Evolutionary conservation across 352 stramenopile genomes (phyloP), one percentile per base, ranked within the genome.

Genomic region (Globisporangium cystogenes): DNA sequence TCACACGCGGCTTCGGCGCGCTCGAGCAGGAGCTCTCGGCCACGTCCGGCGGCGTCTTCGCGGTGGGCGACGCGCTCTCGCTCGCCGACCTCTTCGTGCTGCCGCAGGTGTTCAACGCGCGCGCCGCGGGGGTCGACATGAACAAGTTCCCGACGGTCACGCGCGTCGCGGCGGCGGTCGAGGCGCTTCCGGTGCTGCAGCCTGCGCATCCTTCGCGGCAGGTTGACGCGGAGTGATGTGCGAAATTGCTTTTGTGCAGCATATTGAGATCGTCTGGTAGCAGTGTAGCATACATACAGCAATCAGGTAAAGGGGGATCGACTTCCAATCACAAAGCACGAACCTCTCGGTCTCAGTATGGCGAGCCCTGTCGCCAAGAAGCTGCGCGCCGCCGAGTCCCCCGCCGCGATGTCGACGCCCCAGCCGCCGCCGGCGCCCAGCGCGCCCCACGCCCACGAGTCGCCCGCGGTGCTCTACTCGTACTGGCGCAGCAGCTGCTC

Each of bases 41-140:
- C 7, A 69, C 65, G 54, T 83, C 75, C 0, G 73, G 74, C 15
- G 70, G 74, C 48, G 66, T 53, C 57, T 91, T 86, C 74, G 82
- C 82, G 66, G 55, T 93, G 60, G 76, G 80, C 45, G 60, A 96
- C 72, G 59, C 57, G 7, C 60, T 95, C 36, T 96, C 90, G 20
- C 64, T 98, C 36, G 94, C 82, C 0, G 93, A 98, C 66, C 50
- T 90, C 21, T 97, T 82, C 60, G 65, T 98, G n/a, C 67, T 96
- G 47, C 90, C 93, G n/a, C 90, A 98, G 62, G 64, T 98, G 16
- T 96, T 95, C 76, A 97, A 98, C 62, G 93, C 86, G 42, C 75
- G 81, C 53, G 71, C 77, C 26, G 90, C 96, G 57, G 72, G 74
- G 15, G 78, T 98, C 26, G 87, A 98, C 62, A 85, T 98, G 67